Conservation (phyloP, 1,284 basidiomycete genomes). For the Phellopilus nigrolimitatus region DNA sequence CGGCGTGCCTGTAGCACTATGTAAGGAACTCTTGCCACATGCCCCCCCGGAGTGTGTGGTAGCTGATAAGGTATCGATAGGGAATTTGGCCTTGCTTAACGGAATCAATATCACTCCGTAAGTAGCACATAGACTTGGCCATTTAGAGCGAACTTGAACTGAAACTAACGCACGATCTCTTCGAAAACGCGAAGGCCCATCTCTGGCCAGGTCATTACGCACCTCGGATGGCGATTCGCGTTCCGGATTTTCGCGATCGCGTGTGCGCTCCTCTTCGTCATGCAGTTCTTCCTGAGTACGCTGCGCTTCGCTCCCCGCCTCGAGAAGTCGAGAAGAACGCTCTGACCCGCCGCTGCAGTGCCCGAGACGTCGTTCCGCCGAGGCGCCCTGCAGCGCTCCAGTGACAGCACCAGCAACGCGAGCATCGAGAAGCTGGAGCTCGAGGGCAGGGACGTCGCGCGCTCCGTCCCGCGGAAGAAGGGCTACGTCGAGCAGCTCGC, state of each 20-base stretch:
- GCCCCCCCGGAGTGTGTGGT: neutral
- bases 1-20: conserved; percentile 21
- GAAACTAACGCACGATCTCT: neutral
- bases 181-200: conserved; percentile 23
- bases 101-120: conserved; percentile 25
- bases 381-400: neutral
- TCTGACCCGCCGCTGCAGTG: conserved; percentile 1
- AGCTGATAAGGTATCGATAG: conserved; percentile 2
- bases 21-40: conserved; percentile 9
- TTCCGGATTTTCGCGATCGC: conserved; percentile 24
- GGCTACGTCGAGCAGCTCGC: conserved; percentile 14
- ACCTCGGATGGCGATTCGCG: conserved; percentile 23
- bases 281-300: conserved; percentile 21
- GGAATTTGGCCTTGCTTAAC: conserved; percentile 24
- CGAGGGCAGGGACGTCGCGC: neutral
- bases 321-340: neutral
- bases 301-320: neutral
- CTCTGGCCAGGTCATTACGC: conserved; percentile 22
- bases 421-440: conserved; percentile 3
- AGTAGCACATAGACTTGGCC: no score
- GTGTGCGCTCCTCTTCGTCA: conserved; percentile 19
- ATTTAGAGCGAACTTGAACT: neutral
- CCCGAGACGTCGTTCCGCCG: conserved; percentile 21
- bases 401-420: conserved; percentile 3
- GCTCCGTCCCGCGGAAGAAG: conserved; percentile 16